A percentile compares a stretch with the other conserved stretches of the same genome.
phyloP scores from a whole-genome alignment of 352 stramenopile genomes.

The Phytophthora ramorum region DNA sequence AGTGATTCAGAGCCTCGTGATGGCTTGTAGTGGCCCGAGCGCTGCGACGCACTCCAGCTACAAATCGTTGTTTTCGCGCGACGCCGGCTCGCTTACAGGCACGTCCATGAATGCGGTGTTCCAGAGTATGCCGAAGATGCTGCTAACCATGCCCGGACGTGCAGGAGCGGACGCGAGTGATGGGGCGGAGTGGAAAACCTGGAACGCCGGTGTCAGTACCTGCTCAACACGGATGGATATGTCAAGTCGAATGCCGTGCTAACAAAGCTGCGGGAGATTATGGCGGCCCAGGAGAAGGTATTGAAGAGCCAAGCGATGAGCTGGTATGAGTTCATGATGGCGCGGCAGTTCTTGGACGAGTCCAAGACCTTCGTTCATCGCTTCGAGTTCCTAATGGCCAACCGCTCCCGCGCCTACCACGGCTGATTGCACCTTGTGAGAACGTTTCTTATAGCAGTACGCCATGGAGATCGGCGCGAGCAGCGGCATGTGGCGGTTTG shows the following conservation, averaged over 20 bases:
- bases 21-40: slow-evolving; percentile 53
- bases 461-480: slow-evolving; percentile 67
- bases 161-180: too few species aligned
- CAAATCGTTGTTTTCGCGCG: slow-evolving; percentile 53
- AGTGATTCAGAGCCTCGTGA: slow-evolving; percentile 63
- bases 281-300: slow-evolving; percentile 55
- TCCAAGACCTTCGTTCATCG: slow-evolving; percentile 79
- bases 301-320: slow-evolving; percentile 47
- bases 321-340: slow-evolving; percentile 88
- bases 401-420: slow-evolving; percentile 65
- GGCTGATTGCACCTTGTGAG: slow-evolving; percentile 55
- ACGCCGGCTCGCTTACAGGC: slow-evolving; percentile 47
- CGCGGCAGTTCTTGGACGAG: slow-evolving; percentile 72
- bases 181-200: slow-evolving; percentile 56
- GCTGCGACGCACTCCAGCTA: slow-evolving; percentile 73
- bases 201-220: slow-evolving; percentile 67
- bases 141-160: slow-evolving; percentile 65
- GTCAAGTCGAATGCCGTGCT: slow-evolving; percentile 57
- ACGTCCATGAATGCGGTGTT: slow-evolving; percentile 57
- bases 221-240: slow-evolving; percentile 62
- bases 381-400: slow-evolving; percentile 83
- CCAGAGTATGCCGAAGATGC: slow-evolving; percentile 62
- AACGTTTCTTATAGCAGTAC: slow-evolving; percentile 73
- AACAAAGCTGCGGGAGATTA: slow-evolving; percentile 60
- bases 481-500: slow-evolving; percentile 73